A percentile compares a stretch with the other conserved stretches of the same genome.
Evolutionary conservation across 1,284 basidiomycete genomes (phyloP).

Genomic region (Ustanciosporium gigantosporum): DNA sequence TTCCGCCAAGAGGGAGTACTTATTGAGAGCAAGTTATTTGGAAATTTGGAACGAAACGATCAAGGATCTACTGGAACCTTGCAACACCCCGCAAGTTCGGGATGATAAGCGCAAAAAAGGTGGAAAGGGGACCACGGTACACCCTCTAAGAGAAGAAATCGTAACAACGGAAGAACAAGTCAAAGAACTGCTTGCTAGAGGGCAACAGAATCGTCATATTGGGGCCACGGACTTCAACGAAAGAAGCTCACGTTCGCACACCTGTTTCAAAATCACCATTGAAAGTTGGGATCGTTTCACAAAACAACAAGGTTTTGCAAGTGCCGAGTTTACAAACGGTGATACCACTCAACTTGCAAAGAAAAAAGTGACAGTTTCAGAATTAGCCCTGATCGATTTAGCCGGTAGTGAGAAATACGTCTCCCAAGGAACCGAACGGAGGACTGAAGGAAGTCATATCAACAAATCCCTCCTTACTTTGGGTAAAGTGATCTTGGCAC

Average conservation of each 20-base stretch:
- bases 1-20: slow-evolving; percentile 72
- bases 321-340: not conserved
- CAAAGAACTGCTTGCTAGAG: slow-evolving; percentile 77
- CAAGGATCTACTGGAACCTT: slow-evolving; percentile 79
- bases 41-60: slow-evolving; percentile 97
- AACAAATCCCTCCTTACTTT: slow-evolving; percentile 64
- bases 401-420: slow-evolving; percentile 90
- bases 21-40: slow-evolving; percentile 79
- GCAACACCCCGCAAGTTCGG: slow-evolving; percentile 63
- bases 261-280: slow-evolving; percentile 67
- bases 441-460: slow-evolving; percentile 64
- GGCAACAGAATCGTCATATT: slow-evolving; percentile 84
- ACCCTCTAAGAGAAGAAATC: slow-evolving; percentile 83
- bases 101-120: slow-evolving; percentile 39
- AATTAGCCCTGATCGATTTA: slow-evolving; percentile 85
- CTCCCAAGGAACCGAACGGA: slow-evolving; percentile 40
- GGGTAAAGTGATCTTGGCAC: slow-evolving; percentile 58
- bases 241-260: slow-evolving; percentile 86
- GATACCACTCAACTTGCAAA: not conserved
- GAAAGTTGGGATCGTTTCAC: slow-evolving; percentile 38
- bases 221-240: slow-evolving; percentile 98
- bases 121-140: slow-evolving; percentile 64
- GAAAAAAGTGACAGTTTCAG: slow-evolving; percentile 50
- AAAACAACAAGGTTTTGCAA: not conserved
- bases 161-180: slow-evolving; percentile 87